Conservation (phyloP, 2,329 filamentous ascomycete species). For the Talaromyces sp. region DNA sequence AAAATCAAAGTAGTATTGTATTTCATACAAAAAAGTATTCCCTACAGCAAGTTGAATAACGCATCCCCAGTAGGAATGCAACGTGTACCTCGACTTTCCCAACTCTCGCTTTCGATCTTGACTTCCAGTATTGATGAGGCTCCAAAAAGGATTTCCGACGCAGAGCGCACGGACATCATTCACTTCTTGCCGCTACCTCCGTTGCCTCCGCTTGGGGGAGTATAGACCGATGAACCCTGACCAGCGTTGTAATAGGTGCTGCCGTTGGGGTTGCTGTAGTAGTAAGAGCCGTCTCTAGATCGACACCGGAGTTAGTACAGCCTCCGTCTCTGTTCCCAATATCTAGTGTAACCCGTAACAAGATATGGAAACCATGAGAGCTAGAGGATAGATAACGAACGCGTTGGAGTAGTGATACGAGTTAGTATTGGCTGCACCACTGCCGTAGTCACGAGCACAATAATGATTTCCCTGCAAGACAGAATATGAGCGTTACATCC, state of each 20-base stretch:
- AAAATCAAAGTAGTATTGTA: background rate
- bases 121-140: background rate
- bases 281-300: conserved; percentile 60
- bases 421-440: conserved; percentile 13
- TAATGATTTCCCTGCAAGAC: conserved; percentile 60
- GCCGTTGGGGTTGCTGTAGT: conserved; percentile 65
- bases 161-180: conserved; percentile 10
- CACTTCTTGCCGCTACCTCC: conserved; percentile 33
- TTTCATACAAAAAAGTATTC: background rate
- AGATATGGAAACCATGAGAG: background rate
- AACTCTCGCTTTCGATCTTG: background rate
- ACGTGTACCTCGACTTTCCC: background rate
- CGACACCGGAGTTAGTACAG: background rate
- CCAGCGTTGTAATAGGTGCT: conserved; percentile 65
- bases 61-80: background rate
- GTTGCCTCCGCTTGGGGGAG: conserved; percentile 43
- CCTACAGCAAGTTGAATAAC: background rate
- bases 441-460: conserved; percentile 60
- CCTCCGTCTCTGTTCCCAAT: background rate
- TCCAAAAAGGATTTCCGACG: background rate
- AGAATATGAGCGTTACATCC: background rate
- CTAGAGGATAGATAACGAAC: conserved; percentile 30
- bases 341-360: background rate
- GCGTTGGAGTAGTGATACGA: conserved; percentile 59
- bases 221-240: conserved; percentile 56